Percentiles rank a stretch among this genome's conserved stretches.
Evolutionary conservation across 2,329 filamentous ascomycete genomes (phyloP).

Genomic region (Xylaria sp.): DNA sequence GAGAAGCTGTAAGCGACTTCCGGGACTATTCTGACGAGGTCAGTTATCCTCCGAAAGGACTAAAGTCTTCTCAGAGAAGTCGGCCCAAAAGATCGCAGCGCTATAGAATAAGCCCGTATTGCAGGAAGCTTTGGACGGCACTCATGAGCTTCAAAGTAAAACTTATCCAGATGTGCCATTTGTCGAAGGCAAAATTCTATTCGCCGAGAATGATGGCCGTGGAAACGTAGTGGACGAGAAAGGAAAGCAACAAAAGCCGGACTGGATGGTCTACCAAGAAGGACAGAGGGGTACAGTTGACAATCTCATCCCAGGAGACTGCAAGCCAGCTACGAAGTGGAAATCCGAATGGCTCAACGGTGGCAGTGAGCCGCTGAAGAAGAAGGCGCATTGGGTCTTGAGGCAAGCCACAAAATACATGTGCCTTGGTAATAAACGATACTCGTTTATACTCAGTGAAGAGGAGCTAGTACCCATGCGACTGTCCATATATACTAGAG

Average conservation of each 20-base stretch:
- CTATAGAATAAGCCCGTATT: background rate
- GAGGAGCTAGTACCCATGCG: background rate
- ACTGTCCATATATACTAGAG: background rate
- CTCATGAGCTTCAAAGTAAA: background rate
- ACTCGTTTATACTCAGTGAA: background rate
- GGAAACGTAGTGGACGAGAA: background rate
- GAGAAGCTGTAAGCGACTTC: background rate
- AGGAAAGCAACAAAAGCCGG: background rate
- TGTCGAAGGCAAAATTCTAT: background rate
- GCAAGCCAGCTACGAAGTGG: slow-evolving; percentile 25
- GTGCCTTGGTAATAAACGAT: background rate
- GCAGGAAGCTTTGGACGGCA: background rate
- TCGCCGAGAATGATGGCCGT: background rate
- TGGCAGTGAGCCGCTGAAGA: too few relatives aligned
- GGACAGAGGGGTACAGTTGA: background rate
- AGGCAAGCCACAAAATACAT: slow-evolving; percentile 11
- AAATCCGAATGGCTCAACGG: slow-evolving; percentile 25
- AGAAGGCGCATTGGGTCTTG: slow-evolving; percentile 7
- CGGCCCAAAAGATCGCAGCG: background rate
- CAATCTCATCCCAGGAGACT: slow-evolving; percentile 24
- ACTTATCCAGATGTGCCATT: background rate
- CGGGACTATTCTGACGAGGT: background rate
- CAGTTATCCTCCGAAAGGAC: background rate
- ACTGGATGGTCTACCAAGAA: background rate
- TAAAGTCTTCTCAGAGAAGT: background rate